These are phyloP conservation scores for Pythium pyrilobum DNA, from an alignment of 352 stramenopile species.

Conservation along the genomic window DNA sequence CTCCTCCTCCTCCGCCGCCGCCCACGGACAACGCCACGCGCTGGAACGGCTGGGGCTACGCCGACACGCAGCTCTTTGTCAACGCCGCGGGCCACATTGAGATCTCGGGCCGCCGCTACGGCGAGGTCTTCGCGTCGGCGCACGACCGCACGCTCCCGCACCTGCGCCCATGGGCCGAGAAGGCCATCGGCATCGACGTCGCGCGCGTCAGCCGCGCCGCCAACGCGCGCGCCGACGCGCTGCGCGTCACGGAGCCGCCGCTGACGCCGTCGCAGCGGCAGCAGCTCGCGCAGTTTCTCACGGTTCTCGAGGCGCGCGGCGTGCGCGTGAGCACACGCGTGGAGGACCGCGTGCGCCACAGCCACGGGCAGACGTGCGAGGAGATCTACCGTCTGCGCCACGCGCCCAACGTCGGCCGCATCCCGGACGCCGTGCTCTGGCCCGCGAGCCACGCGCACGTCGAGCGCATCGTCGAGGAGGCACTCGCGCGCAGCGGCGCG, in stretches of 20 bases:
- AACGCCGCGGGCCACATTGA: constrained; percentile 52
- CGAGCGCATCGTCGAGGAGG: constrained; percentile 69
- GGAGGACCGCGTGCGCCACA: constrained; percentile 59
- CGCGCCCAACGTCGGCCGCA: constrained; percentile 33
- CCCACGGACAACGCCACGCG: constrained; percentile 32
- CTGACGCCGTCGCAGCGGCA: constrained; percentile 15
- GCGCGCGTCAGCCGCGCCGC: constrained; percentile 29
- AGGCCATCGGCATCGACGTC: constrained; percentile 43
- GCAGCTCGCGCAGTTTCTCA: constrained; percentile 29
- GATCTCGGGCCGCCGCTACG: constrained; percentile 53
- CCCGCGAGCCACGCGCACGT: constrained; percentile 79
- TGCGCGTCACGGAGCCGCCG: constrained; percentile 17
- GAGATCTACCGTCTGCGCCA: constrained; percentile 62
- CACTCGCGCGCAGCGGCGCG: constrained; percentile 37
- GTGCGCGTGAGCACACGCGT: constrained; percentile 32
- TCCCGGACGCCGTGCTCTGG: constrained; percentile 92
- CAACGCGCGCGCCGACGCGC: constrained; percentile 26
- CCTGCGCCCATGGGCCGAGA: constrained; percentile 55
- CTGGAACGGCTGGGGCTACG: constrained; percentile 74
- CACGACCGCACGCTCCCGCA: constrained; percentile 41
- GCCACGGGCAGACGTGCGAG: constrained; percentile 68
- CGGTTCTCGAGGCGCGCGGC: constrained; percentile 14
- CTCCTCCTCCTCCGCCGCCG: not conserved
- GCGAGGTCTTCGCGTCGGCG: constrained; percentile 45
- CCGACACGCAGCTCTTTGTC: constrained; percentile 64